Base-by-base conservation (phyloP, 768 basidiomycete genomes). In the Boletellus sp. region DNA sequence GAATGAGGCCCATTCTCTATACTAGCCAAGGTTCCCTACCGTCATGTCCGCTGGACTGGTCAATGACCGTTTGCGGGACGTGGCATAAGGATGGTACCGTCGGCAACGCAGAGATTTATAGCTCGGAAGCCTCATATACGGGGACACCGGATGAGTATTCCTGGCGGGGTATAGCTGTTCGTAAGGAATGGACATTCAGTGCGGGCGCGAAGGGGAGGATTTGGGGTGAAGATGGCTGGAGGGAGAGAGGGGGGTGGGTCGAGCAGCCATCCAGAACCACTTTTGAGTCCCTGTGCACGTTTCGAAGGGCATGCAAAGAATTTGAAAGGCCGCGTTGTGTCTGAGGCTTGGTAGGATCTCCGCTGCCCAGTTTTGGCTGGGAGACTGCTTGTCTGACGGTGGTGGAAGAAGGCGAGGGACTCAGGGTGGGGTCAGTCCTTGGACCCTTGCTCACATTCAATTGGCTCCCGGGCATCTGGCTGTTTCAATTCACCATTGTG, bases 301-400 rank as follows among this genome's bases (percentile, higher is more conserved):
- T 63, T 61, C 44, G 43, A 48, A 58, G 53, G n/a, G 62, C 62
- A 63, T 56, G 63, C 58, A 56, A 42, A 33, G 36, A 37, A 42
- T 48, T 63, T 55, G 41, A 52, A 65, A 65, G 57, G 36, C 62
- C 60, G 60, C 62, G 51, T 59, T 57, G 40, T 51, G 47, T 51
- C 52, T 41, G 53, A 50, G 41, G 51, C 33, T 35, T 43, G 47
- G 47, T 17, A 36, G 26, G 57, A 60, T 64, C 59, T 61, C 58
- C 61, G 58, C 61, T 47, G 42, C 53, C 61, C 61, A 40, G 42
- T 63, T 62, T 50, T 47, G 55, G 52, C 47, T 43, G 57, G 17
- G 11, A 38, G 28, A 46, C 41, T 57, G 7, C 50, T 47, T 47
- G 60, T 50, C 50, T 48, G 47, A 56, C 36, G 40, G 16, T 15